A percentile compares a stretch with the other conserved stretches of the same genome.
phyloP scores from a whole-genome alignment of 768 basidiomycete genomes.

The Pulveroboletus sp. region DNA sequence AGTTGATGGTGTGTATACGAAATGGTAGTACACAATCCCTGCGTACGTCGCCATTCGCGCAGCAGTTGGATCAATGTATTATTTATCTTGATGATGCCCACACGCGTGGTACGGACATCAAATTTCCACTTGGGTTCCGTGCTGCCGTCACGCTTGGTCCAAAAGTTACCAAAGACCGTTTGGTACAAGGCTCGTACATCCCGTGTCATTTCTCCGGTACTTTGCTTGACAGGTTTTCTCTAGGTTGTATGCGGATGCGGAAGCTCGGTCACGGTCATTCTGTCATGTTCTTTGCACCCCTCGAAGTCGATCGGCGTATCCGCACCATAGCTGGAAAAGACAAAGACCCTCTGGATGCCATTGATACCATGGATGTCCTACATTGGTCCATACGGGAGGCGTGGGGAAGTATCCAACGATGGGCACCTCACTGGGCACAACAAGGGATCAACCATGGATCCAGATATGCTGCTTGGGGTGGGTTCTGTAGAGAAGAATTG shows the following conservation, averaged over 20 bases:
- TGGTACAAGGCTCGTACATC: slow-evolving; percentile 10
- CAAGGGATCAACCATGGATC: slow-evolving; percentile 37
- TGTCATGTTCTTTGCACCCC: slow-evolving; percentile 46
- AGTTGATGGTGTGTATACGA: slow-evolving; percentile 30
- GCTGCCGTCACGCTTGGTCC: slow-evolving; percentile 16
- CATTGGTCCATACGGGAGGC: slow-evolving; percentile 46
- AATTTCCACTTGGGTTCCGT: slow-evolving; percentile 10
- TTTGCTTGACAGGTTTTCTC: background rate
- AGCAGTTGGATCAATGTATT: slow-evolving; percentile 4
- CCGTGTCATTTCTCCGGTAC: no score
- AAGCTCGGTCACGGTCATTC: slow-evolving; percentile 47
- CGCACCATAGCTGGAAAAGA: slow-evolving; percentile 22
- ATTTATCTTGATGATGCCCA: slow-evolving; percentile 17
- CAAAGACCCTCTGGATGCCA: background rate
- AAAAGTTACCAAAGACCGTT: slow-evolving; percentile 13
- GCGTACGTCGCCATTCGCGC: slow-evolving; percentile 26
- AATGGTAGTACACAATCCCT: slow-evolving; percentile 38
- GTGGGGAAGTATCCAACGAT: slow-evolving; percentile 36
- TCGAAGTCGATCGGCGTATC: slow-evolving; percentile 41
- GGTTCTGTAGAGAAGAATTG: slow-evolving; percentile 9
- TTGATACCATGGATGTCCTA: slow-evolving; percentile 35
- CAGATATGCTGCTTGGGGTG: slow-evolving; percentile 22
- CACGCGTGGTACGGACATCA: slow-evolving; percentile 18
- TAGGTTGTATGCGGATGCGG: slow-evolving; percentile 59
- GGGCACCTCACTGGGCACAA: slow-evolving; percentile 40